phyloP scores from a whole-genome alignment of 345 rosid species.

The Linum usitatissimum region DNA sequence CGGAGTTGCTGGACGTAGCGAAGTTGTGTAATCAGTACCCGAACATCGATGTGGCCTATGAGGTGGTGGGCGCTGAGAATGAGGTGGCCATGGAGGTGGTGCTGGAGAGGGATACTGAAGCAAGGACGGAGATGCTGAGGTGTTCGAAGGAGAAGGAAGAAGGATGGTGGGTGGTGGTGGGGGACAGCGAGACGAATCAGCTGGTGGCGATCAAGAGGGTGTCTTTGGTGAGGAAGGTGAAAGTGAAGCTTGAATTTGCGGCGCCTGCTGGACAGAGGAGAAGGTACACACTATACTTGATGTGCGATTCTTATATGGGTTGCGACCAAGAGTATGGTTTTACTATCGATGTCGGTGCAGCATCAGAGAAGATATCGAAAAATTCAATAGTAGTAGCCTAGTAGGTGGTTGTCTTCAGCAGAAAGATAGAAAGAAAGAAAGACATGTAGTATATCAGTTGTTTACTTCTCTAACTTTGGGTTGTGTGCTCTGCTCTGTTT shows the following conservation, averaged over 20 bases:
- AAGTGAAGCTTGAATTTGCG: constrained; percentile 64
- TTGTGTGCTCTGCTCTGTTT: too few relatives aligned
- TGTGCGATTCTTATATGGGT: constrained; percentile 84
- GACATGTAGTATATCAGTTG: too few relatives aligned
- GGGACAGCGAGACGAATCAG: constrained; percentile 69
- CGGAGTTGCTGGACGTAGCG: constrained; percentile 62
- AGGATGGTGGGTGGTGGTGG: constrained; percentile 97
- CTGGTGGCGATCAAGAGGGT: constrained; percentile 84
- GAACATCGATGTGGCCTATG: constrained; percentile 62
- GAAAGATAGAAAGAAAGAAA: too few relatives aligned
- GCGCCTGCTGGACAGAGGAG: constrained; percentile 63
- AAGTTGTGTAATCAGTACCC: constrained; percentile 87
- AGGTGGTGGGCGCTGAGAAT: constrained; percentile 43
- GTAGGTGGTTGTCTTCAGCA: too few relatives aligned
- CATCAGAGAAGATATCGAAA: too few relatives aligned
- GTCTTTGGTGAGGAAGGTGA: constrained; percentile 59
- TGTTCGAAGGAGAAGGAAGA: constrained; percentile 82
- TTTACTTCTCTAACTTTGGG: too few relatives aligned
- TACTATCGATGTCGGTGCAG: constrained; percentile 29
- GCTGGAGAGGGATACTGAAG: constrained; percentile 72
- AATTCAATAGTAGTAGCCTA: too few relatives aligned
- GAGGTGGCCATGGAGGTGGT: constrained; percentile 49
- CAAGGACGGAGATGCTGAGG: constrained; percentile 61
- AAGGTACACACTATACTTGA: constrained; percentile 55
- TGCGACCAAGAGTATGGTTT: constrained; percentile 82